Conservation (phyloP, 2,329 filamentous ascomycete genomes). For the Penicillium glabrum region DNA sequence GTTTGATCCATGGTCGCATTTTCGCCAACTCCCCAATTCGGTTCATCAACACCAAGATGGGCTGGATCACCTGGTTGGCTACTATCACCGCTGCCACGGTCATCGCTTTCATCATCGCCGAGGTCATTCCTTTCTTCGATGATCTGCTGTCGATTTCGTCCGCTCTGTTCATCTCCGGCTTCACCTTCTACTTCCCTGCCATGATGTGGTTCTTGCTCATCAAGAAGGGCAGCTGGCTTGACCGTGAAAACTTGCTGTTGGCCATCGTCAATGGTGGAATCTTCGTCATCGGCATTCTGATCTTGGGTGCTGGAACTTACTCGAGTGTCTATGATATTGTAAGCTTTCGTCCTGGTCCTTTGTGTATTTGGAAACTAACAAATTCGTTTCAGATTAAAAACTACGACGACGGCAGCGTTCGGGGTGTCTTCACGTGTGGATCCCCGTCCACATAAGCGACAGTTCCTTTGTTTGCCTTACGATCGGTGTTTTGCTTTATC, state of each 20-base stretch:
- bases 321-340: conserved; percentile 11
- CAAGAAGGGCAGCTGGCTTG: conserved; percentile 4
- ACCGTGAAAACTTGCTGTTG: conserved; percentile 3
- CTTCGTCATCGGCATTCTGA: conserved; percentile 6
- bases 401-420: conserved; percentile 63
- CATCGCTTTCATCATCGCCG: conserved; percentile 10
- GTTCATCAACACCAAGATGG: conserved; percentile 12
- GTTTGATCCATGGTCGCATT: conserved; percentile 7
- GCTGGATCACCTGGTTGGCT: conserved; percentile 8
- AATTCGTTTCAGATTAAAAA: conserved; percentile 54
- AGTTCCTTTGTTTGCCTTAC: background rate
- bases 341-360: background rate
- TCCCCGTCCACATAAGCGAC: conserved; percentile 4
- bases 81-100: conserved; percentile 3
- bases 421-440: conserved; percentile 69
- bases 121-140: conserved; percentile 11
- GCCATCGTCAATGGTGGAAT: conserved; percentile 5
- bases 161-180: conserved; percentile 9
- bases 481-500: background rate
- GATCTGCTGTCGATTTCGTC: conserved; percentile 8
- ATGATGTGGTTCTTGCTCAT: conserved; percentile 12
- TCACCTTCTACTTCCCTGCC: conserved; percentile 10
- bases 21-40: conserved; percentile 10
- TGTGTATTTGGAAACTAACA: background rate
- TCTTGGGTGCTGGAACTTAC: conserved; percentile 8